Conservation (phyloP, 306 rosid genomes). For the Quercus gilva region DNA sequence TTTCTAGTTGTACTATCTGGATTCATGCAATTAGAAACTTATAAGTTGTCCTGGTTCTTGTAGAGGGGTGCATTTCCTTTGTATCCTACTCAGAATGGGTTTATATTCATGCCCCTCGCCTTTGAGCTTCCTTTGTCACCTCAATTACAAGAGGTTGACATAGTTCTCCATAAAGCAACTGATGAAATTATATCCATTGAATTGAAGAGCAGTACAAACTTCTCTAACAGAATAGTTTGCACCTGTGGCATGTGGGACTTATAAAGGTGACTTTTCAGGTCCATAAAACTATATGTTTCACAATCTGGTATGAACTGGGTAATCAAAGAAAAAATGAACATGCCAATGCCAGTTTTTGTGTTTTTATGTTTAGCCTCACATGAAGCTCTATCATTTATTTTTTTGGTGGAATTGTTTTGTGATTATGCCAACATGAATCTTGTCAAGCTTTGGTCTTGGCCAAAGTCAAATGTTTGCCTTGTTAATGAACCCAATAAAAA, state of each 20-base stretch:
- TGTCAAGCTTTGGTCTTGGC: neutral
- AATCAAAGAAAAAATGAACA: neutral
- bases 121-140: constrained; percentile 66
- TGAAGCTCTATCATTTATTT: neutral
- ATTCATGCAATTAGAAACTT: no score
- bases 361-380: neutral
- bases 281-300: neutral
- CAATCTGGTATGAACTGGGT: neutral
- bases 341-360: neutral
- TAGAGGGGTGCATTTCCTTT: constrained; percentile 94
- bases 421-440: neutral
- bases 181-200: constrained; percentile 74
- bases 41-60: constrained; percentile 6
- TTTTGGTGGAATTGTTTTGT: neutral
- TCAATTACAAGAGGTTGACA: constrained; percentile 72
- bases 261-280: constrained; percentile 32
- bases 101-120: constrained; percentile 74
- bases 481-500: neutral
- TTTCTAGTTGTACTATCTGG: no score
- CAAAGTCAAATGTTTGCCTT: neutral
- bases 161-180: constrained; percentile 85
- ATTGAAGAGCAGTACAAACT: constrained; percentile 21
- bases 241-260: constrained; percentile 65
- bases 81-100: constrained; percentile 65
- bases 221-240: constrained; percentile 38